Evolutionary conservation across 345 rosid genomes (phyloP), one percentile per base, ranked within the genome.

Genomic region (Psidium guajava): DNA sequence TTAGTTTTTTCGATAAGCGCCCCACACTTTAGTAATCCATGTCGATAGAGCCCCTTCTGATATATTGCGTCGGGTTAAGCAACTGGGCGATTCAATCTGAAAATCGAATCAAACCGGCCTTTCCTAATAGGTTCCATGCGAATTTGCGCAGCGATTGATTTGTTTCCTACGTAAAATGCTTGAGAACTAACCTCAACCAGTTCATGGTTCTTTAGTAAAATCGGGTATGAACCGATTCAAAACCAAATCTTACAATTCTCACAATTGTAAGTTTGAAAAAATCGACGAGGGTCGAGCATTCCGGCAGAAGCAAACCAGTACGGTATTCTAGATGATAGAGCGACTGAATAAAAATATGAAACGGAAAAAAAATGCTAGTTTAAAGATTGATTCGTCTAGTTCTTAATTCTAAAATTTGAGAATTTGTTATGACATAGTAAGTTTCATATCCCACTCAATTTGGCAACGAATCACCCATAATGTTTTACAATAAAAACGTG

Each of bases 191-290:
- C 1, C 1, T 58, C 11, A 2, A 58, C 3, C 1, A 0, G 3
- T 5, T 58, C 0, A 0, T 1, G 1, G 0, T 58, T 58, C 3
- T 4, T 2, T 1, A 0, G 13, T 25, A 58, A 58, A 58, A 58
- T n/a, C 0, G 7, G 3, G 5, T n/a, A 58, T 58, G 16, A 25
- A 58, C 5, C 16, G 0, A 58, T 58, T 58, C 32, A n/a, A 58
- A 58, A 58, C 0, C 64, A 58, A 58, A 58, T 6, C 0, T 0
- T 25, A n/a, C 2, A 11, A 24, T 6, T 56, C n/a, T 5, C 5
- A 22, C 13, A 51, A 14, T 51, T 51, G 54, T 16, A 53, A 56
- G 0, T 24, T 10, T 56, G 9, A 27, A 56, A 57, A 56, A 56
- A 24, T 0, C 9, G 11, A 56, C 2, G 13, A 24, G 27, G 2